A percentile compares a stretch with the other conserved stretches of the same genome.
These are phyloP conservation scores for Solanum virginianum DNA, from an alignment of 257 asterid genomes.

Conservation along the genomic window DNA sequence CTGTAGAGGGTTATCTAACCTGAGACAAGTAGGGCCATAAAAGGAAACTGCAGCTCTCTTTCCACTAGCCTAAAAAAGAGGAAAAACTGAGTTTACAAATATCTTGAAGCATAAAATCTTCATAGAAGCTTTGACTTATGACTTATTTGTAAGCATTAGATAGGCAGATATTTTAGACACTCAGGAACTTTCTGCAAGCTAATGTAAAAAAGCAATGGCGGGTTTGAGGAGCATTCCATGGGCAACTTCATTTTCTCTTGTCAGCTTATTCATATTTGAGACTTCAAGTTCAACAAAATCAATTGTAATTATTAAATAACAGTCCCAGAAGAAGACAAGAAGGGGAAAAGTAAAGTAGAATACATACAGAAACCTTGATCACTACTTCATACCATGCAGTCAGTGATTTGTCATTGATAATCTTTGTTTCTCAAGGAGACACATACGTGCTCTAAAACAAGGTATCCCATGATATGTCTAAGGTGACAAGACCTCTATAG, in stretches of 20 bases:
- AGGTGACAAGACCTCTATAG: background rate
- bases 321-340: background rate
- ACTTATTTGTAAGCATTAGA: background rate
- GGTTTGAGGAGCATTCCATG: background rate
- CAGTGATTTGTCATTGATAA: background rate
- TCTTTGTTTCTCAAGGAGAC: background rate
- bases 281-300: background rate
- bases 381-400: background rate
- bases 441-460: background rate
- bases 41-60: slow-evolving; percentile 69
- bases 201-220: background rate
- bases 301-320: background rate
- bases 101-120: background rate
- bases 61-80: slow-evolving; percentile 59
- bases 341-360: background rate
- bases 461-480: background rate
- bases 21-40: slow-evolving; percentile 86
- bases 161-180: background rate
- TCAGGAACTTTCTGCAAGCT: background rate
- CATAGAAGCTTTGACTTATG: background rate
- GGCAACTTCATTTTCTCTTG: background rate
- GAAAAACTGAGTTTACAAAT: background rate
- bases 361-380: background rate
- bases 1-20: slow-evolving; percentile 24
- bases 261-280: background rate